These are phyloP conservation scores for Elsinoe australis DNA, from an alignment of 2,329 filamentous ascomycete species.

Conservation along the genomic window DNA sequence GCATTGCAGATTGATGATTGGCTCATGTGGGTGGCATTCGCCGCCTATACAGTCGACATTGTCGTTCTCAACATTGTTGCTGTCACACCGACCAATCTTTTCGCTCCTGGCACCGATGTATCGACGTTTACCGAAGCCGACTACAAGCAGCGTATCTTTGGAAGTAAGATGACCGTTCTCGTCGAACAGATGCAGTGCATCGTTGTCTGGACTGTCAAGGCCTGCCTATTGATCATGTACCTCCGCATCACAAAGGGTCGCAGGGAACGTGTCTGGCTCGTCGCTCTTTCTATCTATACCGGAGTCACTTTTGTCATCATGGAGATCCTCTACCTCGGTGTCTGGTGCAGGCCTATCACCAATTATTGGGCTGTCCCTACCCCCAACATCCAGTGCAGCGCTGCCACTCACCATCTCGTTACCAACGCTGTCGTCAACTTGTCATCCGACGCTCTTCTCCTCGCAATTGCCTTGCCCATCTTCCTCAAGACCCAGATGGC, in stretches of 20 bases:
- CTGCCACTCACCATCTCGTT: conserved; percentile 34
- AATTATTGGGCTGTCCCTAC: conserved; percentile 33
- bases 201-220: conserved; percentile 35
- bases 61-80: conserved; percentile 40
- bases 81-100: conserved; percentile 36
- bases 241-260: conserved; percentile 32
- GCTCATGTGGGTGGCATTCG: conserved; percentile 47
- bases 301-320: conserved; percentile 32
- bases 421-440: conserved; percentile 39
- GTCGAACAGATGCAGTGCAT: conserved; percentile 34
- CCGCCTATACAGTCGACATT: conserved; percentile 45
- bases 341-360: conserved; percentile 35
- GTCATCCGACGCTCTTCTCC: conserved; percentile 40
- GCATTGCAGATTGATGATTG: conserved; percentile 51
- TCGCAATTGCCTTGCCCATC: conserved; percentile 40
- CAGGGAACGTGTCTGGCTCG: conserved; percentile 32
- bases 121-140: conserved; percentile 29
- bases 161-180: conserved; percentile 34
- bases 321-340: conserved; percentile 35
- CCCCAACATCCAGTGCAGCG: conserved; percentile 35
- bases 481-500: conserved; percentile 39
- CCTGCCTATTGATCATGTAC: conserved; percentile 34
- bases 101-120: conserved; percentile 41
- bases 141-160: conserved; percentile 26
- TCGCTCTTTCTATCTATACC: conserved; percentile 30